Base-by-base conservation (phyloP, 495 filamentous ascomycete species). In the Tuber magnatum region DNA sequence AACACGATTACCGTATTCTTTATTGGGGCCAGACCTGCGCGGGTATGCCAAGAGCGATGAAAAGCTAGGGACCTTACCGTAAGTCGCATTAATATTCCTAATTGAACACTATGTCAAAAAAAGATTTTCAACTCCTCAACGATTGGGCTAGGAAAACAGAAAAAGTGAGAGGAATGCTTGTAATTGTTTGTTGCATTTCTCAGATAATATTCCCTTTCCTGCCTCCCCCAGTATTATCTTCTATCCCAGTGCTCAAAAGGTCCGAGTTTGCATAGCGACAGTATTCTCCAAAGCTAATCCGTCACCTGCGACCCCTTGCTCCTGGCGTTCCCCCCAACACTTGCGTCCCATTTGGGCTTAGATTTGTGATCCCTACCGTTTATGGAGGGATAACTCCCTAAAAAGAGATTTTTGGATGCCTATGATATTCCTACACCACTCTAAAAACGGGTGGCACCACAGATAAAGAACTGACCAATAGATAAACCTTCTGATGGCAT, bases 401-500 rank as follows among this genome's bases (percentile, higher is more conserved):
- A 16, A 56, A 56, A 35, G 28, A 65, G 28, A 7, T 65, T 65
- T 32, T 65, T 4, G 28, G 28, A 65, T 65, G 28, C 28, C 28
- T 35, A 35, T 65, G 56, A 65, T 35, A 32, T 18, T 35, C 2
- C 28, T 35, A 65, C 56, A 20, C 51, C 32, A 5, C 56, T 65
- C 56, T 8, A 0, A 65, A 65, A 35, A 65, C 32, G 56, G 56
- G 56, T 65, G 56, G 56, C 8, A 14, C 56, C 32, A 35, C 28
- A 35, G 56, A 32, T 65, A 65, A 65, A 65, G 56, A 65, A 65
- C 56, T 35, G 56, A 20, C 56, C 56, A 65, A 65, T 65, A 65
- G 56, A 65, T 65, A 65, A 35, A 65, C 56, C 18, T 65, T 32
- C 12, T 18, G 56, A 65, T 65, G 56, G 56, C 56, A 65, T 65